Evolutionary conservation across 768 basidiomycete genomes (phyloP).

Genomic region (Pulveroboletus sp.): DNA sequence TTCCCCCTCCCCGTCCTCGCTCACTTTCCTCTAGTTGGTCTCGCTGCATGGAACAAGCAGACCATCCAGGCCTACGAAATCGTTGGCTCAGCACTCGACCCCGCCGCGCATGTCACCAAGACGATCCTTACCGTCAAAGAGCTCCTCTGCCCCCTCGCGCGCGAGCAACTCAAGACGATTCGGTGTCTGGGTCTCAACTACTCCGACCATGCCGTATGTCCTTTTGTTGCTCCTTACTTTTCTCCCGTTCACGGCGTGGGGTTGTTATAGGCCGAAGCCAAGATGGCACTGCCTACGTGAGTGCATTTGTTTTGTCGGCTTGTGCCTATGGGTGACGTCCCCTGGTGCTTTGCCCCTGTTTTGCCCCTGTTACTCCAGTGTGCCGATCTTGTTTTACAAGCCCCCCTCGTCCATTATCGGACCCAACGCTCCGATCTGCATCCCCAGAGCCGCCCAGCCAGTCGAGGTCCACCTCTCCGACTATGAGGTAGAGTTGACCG

Average conservation of each 20-base stretch:
- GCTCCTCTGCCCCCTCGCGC: conserved; percentile 64
- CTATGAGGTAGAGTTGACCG: conserved; percentile 76
- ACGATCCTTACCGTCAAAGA: conserved; percentile 65
- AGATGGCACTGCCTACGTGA: conserved; percentile 59
- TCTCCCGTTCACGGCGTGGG: background rate
- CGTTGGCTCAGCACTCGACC: conserved; percentile 62
- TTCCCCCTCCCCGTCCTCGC: background rate
- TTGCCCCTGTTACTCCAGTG: conserved; percentile 32
- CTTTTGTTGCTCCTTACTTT: background rate
- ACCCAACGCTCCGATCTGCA: conserved; percentile 57
- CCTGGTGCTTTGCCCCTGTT: background rate
- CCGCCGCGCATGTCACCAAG: conserved; percentile 56
- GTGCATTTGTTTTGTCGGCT: conserved; percentile 15
- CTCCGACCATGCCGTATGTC: conserved; percentile 70
- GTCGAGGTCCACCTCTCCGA: conserved; percentile 67
- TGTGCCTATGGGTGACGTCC: background rate
- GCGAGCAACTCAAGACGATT: conserved; percentile 62
- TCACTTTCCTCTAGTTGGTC: conserved; percentile 47
- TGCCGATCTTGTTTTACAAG: conserved; percentile 78
- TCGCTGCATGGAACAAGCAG: conserved; percentile 47
- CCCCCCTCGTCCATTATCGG: conserved; percentile 67
- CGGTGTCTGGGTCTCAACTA: conserved; percentile 81
- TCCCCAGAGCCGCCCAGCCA: conserved; percentile 68
- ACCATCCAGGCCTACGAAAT: conserved; percentile 69
- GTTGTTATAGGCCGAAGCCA: conserved; percentile 55